These are phyloP conservation scores for Phytophthora chlamydospora DNA, from an alignment of 352 stramenopile genomes.

Conservation along the genomic window DNA sequence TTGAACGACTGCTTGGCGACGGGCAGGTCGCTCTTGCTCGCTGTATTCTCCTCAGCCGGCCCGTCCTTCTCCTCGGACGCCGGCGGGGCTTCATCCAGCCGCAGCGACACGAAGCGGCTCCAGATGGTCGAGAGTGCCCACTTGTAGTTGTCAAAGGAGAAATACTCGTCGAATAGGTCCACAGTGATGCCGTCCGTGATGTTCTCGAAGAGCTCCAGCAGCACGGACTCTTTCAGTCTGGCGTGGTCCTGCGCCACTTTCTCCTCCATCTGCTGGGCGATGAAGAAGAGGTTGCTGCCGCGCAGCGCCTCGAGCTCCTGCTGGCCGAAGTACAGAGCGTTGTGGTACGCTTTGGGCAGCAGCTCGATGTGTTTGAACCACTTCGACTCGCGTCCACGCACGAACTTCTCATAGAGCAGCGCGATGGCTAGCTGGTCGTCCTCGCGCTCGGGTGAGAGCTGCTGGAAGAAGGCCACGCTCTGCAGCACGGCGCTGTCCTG, in stretches of 20 bases:
- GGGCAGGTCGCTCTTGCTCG: not conserved
- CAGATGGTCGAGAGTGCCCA: constrained; percentile 89
- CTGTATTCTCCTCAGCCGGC: constrained; percentile 6
- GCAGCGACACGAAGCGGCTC: constrained; percentile 83
- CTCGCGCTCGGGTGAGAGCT: constrained; percentile 47
- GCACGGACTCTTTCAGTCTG: constrained; percentile 39
- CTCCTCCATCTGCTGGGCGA: constrained; percentile 67
- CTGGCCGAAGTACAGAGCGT: constrained; percentile 67
- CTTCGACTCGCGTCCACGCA: constrained; percentile 46
- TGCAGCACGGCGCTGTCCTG: constrained; percentile 39
- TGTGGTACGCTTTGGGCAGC: constrained; percentile 68
- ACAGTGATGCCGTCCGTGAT: constrained; percentile 34
- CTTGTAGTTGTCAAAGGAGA: constrained; percentile 78
- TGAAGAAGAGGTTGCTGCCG: constrained; percentile 69
- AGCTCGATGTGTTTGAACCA: constrained; percentile 74
- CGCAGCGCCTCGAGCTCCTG: constrained; percentile 46
- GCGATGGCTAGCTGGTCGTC: constrained; percentile 74
- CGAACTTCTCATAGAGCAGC: constrained; percentile 75
- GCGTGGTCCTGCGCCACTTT: constrained; percentile 65
- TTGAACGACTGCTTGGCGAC: constrained; percentile 56
- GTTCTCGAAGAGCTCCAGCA: constrained; percentile 61
- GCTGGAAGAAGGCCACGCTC: constrained; percentile 57
- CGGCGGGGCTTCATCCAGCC: constrained; percentile 30
- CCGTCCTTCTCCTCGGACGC: constrained; percentile 22
- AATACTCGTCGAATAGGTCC: constrained; percentile 42